These are phyloP conservation scores for Orbilia quercus DNA, from an alignment of 2,329 filamentous ascomycete genomes.

Conservation along the genomic window DNA sequence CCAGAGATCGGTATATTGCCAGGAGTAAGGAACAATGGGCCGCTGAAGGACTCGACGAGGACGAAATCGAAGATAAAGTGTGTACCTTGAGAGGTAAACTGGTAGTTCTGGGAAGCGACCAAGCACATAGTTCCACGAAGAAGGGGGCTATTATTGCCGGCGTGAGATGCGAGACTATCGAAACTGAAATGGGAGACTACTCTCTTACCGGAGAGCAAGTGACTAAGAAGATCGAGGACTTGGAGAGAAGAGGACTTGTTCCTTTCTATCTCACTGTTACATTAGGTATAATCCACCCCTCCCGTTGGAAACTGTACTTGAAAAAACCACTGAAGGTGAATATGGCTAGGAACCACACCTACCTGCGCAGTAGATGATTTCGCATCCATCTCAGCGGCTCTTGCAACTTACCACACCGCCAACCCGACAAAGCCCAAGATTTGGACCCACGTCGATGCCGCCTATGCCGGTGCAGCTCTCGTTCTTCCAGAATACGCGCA, in stretches of 20 bases:
- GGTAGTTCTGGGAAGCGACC: slow-evolving; percentile 82
- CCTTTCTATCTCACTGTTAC: slow-evolving; percentile 89
- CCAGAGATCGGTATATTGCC: slow-evolving; percentile 79
- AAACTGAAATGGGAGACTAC: slow-evolving; percentile 71
- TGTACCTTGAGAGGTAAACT: slow-evolving; percentile 75
- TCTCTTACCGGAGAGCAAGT: slow-evolving; percentile 75
- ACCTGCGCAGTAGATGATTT: slow-evolving; percentile 90
- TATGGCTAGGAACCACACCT: slow-evolving; percentile 74
- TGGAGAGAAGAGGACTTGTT: slow-evolving; percentile 75
- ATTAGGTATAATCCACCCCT: slow-evolving; percentile 66
- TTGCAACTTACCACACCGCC: slow-evolving; percentile 62
- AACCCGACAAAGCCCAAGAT: slow-evolving; percentile 67
- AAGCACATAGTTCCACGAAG: slow-evolving; percentile 83
- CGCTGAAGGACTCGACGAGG: slow-evolving; percentile 62
- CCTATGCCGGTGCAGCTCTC: slow-evolving; percentile 88
- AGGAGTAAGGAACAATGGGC: slow-evolving; percentile 59
- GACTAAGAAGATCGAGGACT: slow-evolving; percentile 70
- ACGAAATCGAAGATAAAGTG: slow-evolving; percentile 76
- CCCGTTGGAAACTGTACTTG: not conserved
- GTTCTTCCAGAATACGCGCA: slow-evolving; percentile 79
- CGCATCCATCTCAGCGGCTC: slow-evolving; percentile 72
- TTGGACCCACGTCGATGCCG: slow-evolving; percentile 94
- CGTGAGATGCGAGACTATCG: slow-evolving; percentile 78
- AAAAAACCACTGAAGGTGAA: not conserved
- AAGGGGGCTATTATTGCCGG: slow-evolving; percentile 89